These are phyloP conservation scores for Grigorovia transvaalensis DNA, from an alignment of 805 yeast genomes.

Conservation along the genomic window DNA sequence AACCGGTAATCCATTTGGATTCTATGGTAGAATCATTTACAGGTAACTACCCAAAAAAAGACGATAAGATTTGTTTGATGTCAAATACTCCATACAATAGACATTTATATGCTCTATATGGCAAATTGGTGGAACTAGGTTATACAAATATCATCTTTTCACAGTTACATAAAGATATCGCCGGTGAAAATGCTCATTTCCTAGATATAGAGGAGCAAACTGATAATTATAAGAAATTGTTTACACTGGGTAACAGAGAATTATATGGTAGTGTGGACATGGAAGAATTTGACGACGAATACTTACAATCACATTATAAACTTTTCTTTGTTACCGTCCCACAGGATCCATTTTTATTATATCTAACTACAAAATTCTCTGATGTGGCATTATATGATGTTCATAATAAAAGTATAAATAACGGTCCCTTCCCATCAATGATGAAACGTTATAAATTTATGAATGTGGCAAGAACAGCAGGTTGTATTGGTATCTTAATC, in stretches of 20 bases:
- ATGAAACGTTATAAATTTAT: slow-evolving; percentile 77
- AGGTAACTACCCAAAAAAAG: slow-evolving; percentile 31
- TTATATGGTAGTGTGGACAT: slow-evolving; percentile 14
- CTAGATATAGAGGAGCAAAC: slow-evolving; percentile 11
- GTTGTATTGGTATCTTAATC: slow-evolving; percentile 82
- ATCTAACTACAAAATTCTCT: slow-evolving; percentile 60
- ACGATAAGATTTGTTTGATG: slow-evolving; percentile 49
- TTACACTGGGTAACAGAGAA: slow-evolving; percentile 28
- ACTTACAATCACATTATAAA: slow-evolving; percentile 36
- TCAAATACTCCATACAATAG: slow-evolving; percentile 61
- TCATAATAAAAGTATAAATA: slow-evolving; percentile 16
- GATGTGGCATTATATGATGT: slow-evolving; percentile 45
- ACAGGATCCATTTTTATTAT: slow-evolving; percentile 67
- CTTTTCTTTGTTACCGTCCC: slow-evolving; percentile 68
- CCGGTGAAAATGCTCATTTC: slow-evolving; percentile 30
- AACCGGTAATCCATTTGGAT: slow-evolving; percentile 42
- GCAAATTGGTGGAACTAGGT: slow-evolving; percentile 20
- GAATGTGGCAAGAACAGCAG: slow-evolving; percentile 84
- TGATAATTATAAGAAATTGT: slow-evolving; percentile 9
- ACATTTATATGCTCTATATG: slow-evolving; percentile 34
- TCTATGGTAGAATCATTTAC: slow-evolving; percentile 33
- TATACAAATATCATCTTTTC: slow-evolving; percentile 33
- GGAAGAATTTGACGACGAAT: slow-evolving; percentile 8
- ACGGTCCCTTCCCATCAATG: slow-evolving; percentile 68
- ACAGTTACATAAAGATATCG: slow-evolving; percentile 27